A percentile compares a stretch with the other conserved stretches of the same genome.
These are phyloP conservation scores for Rhododendron simsii DNA, from an alignment of 148 eudicot genomes.

Conservation along the genomic window DNA sequence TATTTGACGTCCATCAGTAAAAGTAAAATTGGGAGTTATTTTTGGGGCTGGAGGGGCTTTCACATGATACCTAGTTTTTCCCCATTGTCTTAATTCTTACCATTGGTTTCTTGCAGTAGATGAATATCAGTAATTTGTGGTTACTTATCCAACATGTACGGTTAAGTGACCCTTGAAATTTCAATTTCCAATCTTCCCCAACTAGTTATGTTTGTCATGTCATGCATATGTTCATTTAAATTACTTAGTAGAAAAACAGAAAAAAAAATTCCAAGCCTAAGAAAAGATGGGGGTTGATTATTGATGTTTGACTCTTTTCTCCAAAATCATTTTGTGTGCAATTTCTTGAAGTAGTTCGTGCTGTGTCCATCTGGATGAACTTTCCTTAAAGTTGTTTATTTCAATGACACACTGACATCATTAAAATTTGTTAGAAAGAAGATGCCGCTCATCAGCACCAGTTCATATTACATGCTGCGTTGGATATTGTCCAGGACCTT, in stretches of 20 bases:
- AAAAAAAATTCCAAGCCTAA: not conserved
- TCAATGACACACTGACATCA: not conserved
- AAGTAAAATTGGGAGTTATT: not conserved
- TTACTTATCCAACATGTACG: not conserved
- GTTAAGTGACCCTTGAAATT: not conserved
- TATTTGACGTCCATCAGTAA: too few relatives aligned
- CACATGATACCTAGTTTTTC: not conserved
- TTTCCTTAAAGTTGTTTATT: not conserved
- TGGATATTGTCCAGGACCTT: slow-evolving; percentile 92
- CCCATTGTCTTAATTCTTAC: not conserved
- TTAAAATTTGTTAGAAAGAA: slow-evolving; percentile 60
- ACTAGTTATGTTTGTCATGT: not conserved
- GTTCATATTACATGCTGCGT: slow-evolving; percentile 85
- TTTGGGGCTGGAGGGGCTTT: not conserved
- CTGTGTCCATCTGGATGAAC: not conserved
- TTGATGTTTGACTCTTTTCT: not conserved
- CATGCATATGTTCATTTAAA: not conserved
- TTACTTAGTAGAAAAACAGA: not conserved
- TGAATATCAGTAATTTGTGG: not conserved
- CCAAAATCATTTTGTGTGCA: not conserved
- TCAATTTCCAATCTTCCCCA: not conserved
- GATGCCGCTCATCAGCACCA: slow-evolving; percentile 95
- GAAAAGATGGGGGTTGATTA: not conserved
- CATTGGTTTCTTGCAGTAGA: not conserved
- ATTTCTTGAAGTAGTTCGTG: not conserved